Evolutionary conservation across 192 early-diverging fungal species (phyloP), one percentile per base, ranked within the genome.

Genomic region (Mortierella hygrophila): DNA sequence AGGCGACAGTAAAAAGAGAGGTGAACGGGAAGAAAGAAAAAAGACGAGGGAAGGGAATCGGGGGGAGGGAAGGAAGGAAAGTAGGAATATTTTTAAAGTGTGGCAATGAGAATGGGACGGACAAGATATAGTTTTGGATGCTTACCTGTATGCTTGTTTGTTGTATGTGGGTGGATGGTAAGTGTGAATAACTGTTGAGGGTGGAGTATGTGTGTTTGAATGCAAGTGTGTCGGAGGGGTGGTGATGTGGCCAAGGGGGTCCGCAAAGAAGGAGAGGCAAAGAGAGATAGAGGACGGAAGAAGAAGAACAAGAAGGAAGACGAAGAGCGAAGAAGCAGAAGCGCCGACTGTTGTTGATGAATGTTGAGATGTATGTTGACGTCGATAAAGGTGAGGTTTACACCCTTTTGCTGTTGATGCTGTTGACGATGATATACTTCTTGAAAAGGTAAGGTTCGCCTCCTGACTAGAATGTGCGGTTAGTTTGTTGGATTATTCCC

Each of bases 241-340:
- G 69, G 69, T 70, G 69, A 70, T 38, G 60, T 73, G 72, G 72
- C 29, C 47, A 55, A 54, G 73, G 26, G 40, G 75, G 75, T 37
- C 46, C 21, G 4, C 55, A 65, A 40, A 76, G 57, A 40, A 18
- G n/a, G 4, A 52, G 37, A 57, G 73, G 57, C 13, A 65, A 8
- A 65, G 57, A 40, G 40, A 55, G 37, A 71, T 54, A 74, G 7
- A 47, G 73, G 46, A 72, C 54, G 46, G 49, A 15, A 7, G 37
- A 38, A 41, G 42, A 42, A 29, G 16, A 5, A 41, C 10, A 32
- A 26, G 9, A 32, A 70, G 57, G 20, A 70, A 42, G 20, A 35
- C 2, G 52, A 63, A 71, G 52, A 46, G 69, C 23, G 18, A 35
- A 42, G 21, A 46, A 9, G 35, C 35, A 35, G 47, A 68, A 11